Conservation (phyloP, 345 rosid species). For the Populus simonii region DNA sequence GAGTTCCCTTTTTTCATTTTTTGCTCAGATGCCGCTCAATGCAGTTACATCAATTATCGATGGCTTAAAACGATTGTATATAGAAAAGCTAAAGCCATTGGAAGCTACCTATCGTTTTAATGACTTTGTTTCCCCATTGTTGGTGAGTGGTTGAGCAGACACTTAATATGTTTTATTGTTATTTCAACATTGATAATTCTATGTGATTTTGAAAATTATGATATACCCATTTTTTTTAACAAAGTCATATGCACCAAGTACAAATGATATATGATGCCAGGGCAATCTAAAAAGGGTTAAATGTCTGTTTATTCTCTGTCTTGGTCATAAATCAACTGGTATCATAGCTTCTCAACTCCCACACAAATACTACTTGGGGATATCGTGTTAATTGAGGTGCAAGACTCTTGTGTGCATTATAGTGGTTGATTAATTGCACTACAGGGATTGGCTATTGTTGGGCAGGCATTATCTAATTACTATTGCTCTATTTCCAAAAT, state of each 20-base stretch:
- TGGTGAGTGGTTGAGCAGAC: conserved; percentile 16
- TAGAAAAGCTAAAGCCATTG: conserved; percentile 29
- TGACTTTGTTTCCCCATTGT: conserved; percentile 30
- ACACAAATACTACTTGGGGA: neutral
- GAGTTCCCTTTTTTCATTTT: neutral
- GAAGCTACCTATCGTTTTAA: conserved; percentile 29
- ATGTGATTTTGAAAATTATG: too few species aligned
- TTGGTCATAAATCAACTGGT: neutral
- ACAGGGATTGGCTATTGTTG: too few species aligned
- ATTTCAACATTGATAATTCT: neutral
- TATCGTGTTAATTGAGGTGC: neutral
- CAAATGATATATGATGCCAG: too few species aligned
- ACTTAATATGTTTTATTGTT: too few species aligned
- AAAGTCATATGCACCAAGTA: too few species aligned
- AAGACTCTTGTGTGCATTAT: neutral
- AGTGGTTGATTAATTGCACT: too few species aligned
- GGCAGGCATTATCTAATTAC: too few species aligned
- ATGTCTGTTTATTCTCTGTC: too few species aligned
- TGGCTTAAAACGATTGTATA: conserved; percentile 29
- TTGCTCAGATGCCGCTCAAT: conserved; percentile 39
- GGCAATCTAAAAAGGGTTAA: too few species aligned
- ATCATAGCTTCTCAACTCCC: neutral
- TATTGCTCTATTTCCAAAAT: too few species aligned
- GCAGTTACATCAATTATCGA: conserved; percentile 31
- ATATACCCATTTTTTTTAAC: too few species aligned